Evolutionary conservation across 2,329 filamentous ascomycete species (phyloP).

Genomic region (Pezicula rhizophila): DNA sequence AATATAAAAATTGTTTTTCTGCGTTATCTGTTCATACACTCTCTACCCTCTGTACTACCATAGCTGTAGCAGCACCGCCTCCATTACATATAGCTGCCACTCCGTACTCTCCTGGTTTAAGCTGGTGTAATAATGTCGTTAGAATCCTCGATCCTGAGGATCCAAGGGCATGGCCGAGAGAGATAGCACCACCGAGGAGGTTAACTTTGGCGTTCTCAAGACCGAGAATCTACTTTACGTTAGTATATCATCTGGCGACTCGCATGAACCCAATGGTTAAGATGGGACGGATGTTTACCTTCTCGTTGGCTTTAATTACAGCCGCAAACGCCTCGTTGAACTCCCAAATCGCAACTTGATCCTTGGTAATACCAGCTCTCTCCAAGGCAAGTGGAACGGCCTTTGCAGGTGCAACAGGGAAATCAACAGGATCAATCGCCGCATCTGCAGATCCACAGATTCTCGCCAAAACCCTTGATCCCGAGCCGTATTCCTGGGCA

Average conservation of each 20-base stretch:
- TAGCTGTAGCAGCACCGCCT: conserved; percentile 82
- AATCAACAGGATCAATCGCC: conserved; percentile 85
- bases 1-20: too few species aligned
- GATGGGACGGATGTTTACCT: conserved; percentile 41
- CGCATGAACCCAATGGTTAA: background rate
- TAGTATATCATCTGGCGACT: background rate
- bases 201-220: conserved; percentile 78
- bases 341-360: conserved; percentile 92
- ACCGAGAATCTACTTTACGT: conserved; percentile 43
- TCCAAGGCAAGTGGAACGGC: conserved; percentile 86
- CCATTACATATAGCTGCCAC: conserved; percentile 96
- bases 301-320: conserved; percentile 90
- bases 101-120: conserved; percentile 86
- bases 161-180: conserved; percentile 83
- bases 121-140: conserved; percentile 83
- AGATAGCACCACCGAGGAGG: conserved; percentile 83
- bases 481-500: conserved; percentile 70
- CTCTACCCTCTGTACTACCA: conserved; percentile 82
- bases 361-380: conserved; percentile 82
- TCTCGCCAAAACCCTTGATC: conserved; percentile 77
- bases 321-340: conserved; percentile 98
- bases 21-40: conserved; percentile 10
- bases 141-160: conserved; percentile 91
- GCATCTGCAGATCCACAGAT: conserved; percentile 86
- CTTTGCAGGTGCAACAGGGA: conserved; percentile 86